These are phyloP conservation scores for Macrophomina phaseolina DNA, from an alignment of 2,329 filamentous ascomycete genomes.

Conservation along the genomic window DNA sequence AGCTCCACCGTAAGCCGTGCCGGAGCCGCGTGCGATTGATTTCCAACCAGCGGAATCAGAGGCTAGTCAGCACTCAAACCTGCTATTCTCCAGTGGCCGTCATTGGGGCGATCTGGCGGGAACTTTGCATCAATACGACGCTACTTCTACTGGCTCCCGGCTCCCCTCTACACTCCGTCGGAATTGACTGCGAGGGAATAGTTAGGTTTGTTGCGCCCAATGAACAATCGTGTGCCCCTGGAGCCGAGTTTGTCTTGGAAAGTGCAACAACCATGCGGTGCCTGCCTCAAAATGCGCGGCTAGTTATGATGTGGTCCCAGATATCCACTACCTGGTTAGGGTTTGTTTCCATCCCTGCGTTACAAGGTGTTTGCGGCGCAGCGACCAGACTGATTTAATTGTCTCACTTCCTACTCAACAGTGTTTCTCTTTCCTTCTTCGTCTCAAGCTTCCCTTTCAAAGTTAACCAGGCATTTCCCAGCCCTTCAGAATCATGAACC, in stretches of 20 bases:
- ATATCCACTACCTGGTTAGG: constrained; percentile 1
- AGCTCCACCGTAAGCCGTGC: constrained; percentile 16
- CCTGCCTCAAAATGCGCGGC: not conserved
- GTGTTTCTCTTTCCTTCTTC: not conserved
- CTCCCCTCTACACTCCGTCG: constrained; percentile 23
- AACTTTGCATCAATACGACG: constrained; percentile 15
- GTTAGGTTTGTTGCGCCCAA: not conserved
- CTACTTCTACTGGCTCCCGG: constrained; percentile 7
- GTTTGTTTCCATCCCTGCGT: not conserved
- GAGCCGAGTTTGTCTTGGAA: not conserved
- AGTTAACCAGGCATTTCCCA: not conserved
- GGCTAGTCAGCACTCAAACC: not conserved
- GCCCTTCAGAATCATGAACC: not conserved
- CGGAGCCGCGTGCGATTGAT: not conserved
- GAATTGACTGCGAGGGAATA: not conserved
- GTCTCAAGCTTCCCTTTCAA: not conserved
- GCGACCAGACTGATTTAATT: not conserved
- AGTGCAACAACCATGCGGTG: not conserved
- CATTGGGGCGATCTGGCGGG: constrained; percentile 1
- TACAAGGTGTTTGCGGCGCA: not conserved
- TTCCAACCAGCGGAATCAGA: not conserved
- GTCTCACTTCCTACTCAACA: not conserved
- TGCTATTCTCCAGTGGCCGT: not conserved
- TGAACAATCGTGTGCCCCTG: constrained; percentile 1
- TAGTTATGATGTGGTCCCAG: not conserved